phyloP scores from a whole-genome alignment of 163 green algal genomes.

The Chloromonas sp. region DNA sequence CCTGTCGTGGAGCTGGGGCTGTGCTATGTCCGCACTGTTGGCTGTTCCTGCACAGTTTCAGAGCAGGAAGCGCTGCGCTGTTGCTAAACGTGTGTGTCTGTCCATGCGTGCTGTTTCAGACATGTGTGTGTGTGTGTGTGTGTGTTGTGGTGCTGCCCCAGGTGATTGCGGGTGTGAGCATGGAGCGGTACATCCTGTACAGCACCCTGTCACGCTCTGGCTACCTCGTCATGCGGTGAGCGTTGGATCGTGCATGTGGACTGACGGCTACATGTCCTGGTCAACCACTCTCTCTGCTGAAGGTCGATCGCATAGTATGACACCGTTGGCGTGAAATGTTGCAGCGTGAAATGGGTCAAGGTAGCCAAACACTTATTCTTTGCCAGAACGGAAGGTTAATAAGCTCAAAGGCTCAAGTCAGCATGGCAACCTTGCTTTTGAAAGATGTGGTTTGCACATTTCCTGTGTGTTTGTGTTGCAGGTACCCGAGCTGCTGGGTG shows the following conservation, averaged over 20 bases:
- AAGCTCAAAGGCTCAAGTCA: no score
- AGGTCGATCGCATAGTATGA: neutral
- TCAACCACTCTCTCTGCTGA: neutral
- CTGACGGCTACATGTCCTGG: neutral
- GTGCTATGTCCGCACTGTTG: no score
- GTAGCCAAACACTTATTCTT: no score
- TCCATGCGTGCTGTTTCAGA: neutral
- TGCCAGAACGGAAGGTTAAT: no score
- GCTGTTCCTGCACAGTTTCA: no score
- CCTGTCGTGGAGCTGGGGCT: no score
- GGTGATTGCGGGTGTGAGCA: slow-evolving; percentile 24
- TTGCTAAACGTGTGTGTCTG: neutral
- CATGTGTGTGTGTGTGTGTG: neutral
- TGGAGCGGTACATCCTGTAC: slow-evolving; percentile 43
- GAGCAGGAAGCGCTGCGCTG: neutral
- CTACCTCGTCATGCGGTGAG: slow-evolving; percentile 38
- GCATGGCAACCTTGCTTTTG: no score
- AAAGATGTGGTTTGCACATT: no score
- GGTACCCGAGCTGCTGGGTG: slow-evolving; percentile 23
- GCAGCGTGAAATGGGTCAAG: neutral
- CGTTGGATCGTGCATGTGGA: neutral
- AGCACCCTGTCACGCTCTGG: slow-evolving; percentile 26
- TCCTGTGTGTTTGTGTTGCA: neutral
- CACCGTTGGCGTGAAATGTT: neutral
- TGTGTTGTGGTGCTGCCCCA: slow-evolving; percentile 5